Evolutionary conservation across 805 yeast genomes (phyloP), one percentile per base, ranked within the genome.

Genomic region (Metschnikowia santaceciliae): DNA sequence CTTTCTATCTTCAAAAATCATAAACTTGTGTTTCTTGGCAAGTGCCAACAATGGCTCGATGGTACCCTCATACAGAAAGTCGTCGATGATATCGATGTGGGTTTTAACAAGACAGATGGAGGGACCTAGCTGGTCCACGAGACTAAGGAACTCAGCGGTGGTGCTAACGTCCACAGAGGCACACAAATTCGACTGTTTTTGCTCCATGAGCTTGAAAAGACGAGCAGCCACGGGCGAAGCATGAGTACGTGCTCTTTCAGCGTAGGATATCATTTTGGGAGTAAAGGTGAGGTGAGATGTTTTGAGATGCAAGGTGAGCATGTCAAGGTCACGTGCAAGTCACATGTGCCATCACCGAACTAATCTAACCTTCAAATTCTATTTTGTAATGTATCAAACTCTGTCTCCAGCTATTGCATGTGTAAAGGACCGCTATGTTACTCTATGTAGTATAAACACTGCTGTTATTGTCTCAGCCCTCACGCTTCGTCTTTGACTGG

Each of bases 1-100:
- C 72, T 94, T 94, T 57, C 99, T 80, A 71, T 94, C 99, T 72
- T 94, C 99, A 65, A 94, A 94, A 58, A 94, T 86, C 77, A 94
- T 72, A 63, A 94, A 94, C 57, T 86, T 82, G 73, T 91, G 92
- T 64, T 90, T 90, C 60, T 81, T 72, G 19, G 97, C 81, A 32
- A 94, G 74, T 48, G 65, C 81, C 52, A 85, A 69, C 55, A 94
- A 72, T 1, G 98, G 97, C 6, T 69, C 69, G 30, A 92, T 79
- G 0, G 97, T 91, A 1, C 77, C 79, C 48, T 89, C 96, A 65
- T 83, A 84, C 1, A 88, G 72, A 67, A 92, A 94, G 68, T 94
- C 99, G 52, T 86, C 90, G 41, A 94, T 76, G 53, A 92, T 89
- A 67, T 94, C 99, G 50, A 94, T 84, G 65, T 94, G 99, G 4